phyloP scores from a whole-genome alignment of 2,329 filamentous ascomycete species.

The Nemania bipapillata region DNA sequence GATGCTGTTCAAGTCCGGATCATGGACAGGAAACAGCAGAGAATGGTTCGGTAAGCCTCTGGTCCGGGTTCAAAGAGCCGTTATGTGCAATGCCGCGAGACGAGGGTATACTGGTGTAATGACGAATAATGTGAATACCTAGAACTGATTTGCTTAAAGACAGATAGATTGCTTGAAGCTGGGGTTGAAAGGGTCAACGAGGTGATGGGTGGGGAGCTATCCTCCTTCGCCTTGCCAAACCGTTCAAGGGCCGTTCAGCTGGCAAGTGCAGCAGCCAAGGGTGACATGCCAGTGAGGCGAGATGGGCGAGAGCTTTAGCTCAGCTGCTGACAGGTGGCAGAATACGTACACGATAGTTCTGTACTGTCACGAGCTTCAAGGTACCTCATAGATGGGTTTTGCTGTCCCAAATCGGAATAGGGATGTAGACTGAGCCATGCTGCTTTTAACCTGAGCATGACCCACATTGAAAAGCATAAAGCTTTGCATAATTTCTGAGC shows the following conservation, averaged over 20 bases:
- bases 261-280: conserved; percentile 5
- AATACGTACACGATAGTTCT: not conserved
- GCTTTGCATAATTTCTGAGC: too few species aligned
- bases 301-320: not conserved
- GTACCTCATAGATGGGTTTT: too few species aligned
- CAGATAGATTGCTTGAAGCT: conserved; percentile 31
- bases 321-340: conserved; percentile 7
- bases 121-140: conserved; percentile 24
- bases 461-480: too few species aligned
- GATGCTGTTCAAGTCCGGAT: not conserved
- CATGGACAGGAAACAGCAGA: conserved; percentile 10
- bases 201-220: conserved; percentile 23
- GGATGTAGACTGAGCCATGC: too few species aligned
- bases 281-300: not conserved
- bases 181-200: conserved; percentile 21
- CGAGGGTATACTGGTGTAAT: conserved; percentile 11
- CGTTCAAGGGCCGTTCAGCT: conserved; percentile 24
- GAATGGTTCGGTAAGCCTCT: not conserved
- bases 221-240: conserved; percentile 18
- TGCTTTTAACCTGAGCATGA: too few species aligned
- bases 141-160: conserved; percentile 25
- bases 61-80: conserved; percentile 9
- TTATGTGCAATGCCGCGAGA: conserved; percentile 12
- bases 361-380: not conserved
- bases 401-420: too few species aligned